phyloP scores from a whole-genome alignment of 371 early-diverging fungal genomes.

The Rhizopus delemar region DNA sequence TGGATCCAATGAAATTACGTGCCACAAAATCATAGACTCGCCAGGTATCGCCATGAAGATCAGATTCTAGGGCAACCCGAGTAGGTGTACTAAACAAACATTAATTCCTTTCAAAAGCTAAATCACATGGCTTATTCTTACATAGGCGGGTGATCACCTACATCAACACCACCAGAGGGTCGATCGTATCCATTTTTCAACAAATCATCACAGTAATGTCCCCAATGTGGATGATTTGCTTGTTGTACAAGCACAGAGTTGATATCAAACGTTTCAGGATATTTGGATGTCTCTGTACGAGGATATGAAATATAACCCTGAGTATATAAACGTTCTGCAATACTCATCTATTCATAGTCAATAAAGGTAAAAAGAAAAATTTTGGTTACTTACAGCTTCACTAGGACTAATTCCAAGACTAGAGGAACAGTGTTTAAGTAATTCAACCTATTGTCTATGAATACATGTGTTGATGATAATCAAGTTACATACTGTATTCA shows the following conservation, averaged over 20 bases:
- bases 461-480: not conserved
- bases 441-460: conserved; percentile 34
- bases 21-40: conserved; percentile 66
- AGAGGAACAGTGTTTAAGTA: conserved; percentile 51
- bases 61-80: conserved; percentile 46
- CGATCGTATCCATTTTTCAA: conserved; percentile 36
- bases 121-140: conserved; percentile 7
- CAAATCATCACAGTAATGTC: conserved; percentile 35
- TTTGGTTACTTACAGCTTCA: conserved; percentile 42
- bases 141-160: conserved; percentile 56
- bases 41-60: conserved; percentile 55
- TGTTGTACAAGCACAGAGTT: conserved; percentile 44
- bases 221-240: conserved; percentile 43
- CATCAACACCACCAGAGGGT: conserved; percentile 53
- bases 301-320: conserved; percentile 76
- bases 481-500: conserved; percentile 44
- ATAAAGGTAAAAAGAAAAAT: not conserved
- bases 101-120: not conserved
- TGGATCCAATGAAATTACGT: conserved; percentile 62
- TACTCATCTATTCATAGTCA: conserved; percentile 40
- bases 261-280: conserved; percentile 62
- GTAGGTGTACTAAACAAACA: conserved; percentile 48
- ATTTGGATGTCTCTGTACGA: conserved; percentile 74
- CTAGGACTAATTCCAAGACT: conserved; percentile 49
- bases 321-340: conserved; percentile 56